Base-by-base conservation (phyloP, 73 alveolate species). In the Stentor roeselii region DNA sequence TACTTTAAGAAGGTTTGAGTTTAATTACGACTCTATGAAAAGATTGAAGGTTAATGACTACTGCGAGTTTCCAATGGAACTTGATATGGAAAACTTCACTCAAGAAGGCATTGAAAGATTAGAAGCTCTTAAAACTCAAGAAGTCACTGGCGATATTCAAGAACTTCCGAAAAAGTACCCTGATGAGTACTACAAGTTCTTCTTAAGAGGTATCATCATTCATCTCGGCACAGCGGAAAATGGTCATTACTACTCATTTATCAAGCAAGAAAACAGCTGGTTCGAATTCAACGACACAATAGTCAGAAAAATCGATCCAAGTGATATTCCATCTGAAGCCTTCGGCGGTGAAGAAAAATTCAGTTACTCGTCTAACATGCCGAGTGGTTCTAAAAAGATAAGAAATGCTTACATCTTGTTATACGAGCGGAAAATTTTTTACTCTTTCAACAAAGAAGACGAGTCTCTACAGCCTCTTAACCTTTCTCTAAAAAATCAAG, bases 191-290 rank as follows among this genome's bases (percentile, higher is more conserved):
- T 95, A 92, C 88, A 89, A 96, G 78, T 97, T 93, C 87, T 59
- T 82, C 59, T 88, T 97, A 32, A 89, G 91, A 85, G 99, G 99
- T 31, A 92, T 96, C 4, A 98, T 97, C 0, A 98, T 97, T 3
- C 99, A 97, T 88, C 83, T 97, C 84, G 99, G 99, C 14, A 89
- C 95, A 58, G 96, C 98, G 60, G 99, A 97, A 78, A 89, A 96
- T 59, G 99, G 99, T 11, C 99, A 97, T 86, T 97, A 97, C 88
- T 97, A 97, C 87, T 96, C 99, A 58, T 96, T 93, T 88, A 92
- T 96, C 60, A 89, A 93, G 87, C 90, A 87, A n/a, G 76, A 32
- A n/a, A 15, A 36, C 21, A 60, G 87, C 11, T 89, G 95, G 95
- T 50, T 76, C 82, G 93, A 89, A 74, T 89, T 89, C 35, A 89